Evolutionary conservation across 257 asterid species (phyloP), one percentile per base, ranked within the genome.

Genomic region (Gentiana straminea): DNA sequence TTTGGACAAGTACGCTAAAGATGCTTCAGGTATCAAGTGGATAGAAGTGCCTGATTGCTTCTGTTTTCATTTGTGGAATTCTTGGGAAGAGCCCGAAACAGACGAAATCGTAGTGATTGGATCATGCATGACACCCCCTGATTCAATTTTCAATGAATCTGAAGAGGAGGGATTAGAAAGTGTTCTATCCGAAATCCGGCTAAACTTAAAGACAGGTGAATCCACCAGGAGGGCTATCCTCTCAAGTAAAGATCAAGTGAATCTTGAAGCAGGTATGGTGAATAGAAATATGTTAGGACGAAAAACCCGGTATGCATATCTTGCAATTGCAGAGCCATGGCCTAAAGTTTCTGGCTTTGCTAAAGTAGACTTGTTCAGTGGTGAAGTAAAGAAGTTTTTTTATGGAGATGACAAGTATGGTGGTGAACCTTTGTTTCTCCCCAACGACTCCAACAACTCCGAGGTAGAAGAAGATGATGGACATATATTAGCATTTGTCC

Each of bases 61-160:
- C 64, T 92, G 99, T 70, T 85, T 92, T 64, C 99, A 92, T 46
- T 75, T 92, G 45, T 92, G 99, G 99, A 92, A 92, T 67, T 87
- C 99, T n/a, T 92, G 99, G 99, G 99, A 92, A 50, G 99, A 92
- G 58, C 81, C 90, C 1, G 94, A 83, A 12, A 61, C 59, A 2
- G 89, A 81, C 35, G 99, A 92, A 54, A 58, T 88, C 49, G 95
- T 92, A 0, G 97, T 92, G 33, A 83, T 92, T 41, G 99, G 99
- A 0, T 92, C 99, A 1, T 92, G 99, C 67, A 92, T 92, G 99
- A 92, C 99, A n/a, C 99, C 99, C 2, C 84, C 99, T 0, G 97
- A 92, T 70, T 92, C 99, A 4, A 88, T 92, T 67, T 92, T 92
- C 77, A 88, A 88, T 47, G 99, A 92, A 67, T 77, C 94, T 65